A percentile compares a stretch with the other conserved stretches of the same genome.
These are phyloP conservation scores for Physcia stellaris DNA, from an alignment of 495 filamentous ascomycete species.

Conservation along the genomic window DNA sequence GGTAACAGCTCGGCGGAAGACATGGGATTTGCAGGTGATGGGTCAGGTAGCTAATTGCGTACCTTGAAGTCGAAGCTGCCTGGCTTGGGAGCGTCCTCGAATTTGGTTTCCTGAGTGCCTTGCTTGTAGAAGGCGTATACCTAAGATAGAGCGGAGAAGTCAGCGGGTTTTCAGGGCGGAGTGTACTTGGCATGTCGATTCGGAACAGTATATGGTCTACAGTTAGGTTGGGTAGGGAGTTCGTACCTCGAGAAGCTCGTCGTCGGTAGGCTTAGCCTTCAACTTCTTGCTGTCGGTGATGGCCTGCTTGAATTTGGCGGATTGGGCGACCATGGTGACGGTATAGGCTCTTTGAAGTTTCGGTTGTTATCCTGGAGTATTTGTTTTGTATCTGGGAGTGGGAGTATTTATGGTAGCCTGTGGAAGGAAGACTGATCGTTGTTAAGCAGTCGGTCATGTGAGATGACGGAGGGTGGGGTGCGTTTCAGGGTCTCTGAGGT, in stretches of 20 bases:
- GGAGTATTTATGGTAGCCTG: no score
- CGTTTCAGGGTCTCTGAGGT: no score
- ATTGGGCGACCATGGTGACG: slow-evolving; percentile 11
- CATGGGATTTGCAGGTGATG: no score
- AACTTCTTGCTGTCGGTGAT: slow-evolving; percentile 51
- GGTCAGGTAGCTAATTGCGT: no score
- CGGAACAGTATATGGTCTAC: neutral
- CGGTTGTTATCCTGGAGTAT: no score
- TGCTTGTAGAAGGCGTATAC: slow-evolving; percentile 46
- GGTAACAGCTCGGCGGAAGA: slow-evolving; percentile 3
- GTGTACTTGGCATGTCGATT: no score
- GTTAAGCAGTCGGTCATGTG: no score
- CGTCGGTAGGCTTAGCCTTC: slow-evolving; percentile 31
- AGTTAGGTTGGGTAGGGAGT: neutral
- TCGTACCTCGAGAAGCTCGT: slow-evolving; percentile 46
- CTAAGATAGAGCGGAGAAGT: no score
- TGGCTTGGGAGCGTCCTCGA: slow-evolving; percentile 28
- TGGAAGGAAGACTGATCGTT: no score
- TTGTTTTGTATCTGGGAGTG: no score
- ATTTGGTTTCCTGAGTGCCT: slow-evolving; percentile 29
- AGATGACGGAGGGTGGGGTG: no score
- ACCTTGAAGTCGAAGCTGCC: slow-evolving; percentile 44
- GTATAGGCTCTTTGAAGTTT: neutral
- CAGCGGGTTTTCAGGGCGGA: no score
- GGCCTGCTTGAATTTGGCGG: slow-evolving; percentile 27